Conservation (phyloP, 306 rosid genomes). For the Ammopiptanthus mongolicus region DNA sequence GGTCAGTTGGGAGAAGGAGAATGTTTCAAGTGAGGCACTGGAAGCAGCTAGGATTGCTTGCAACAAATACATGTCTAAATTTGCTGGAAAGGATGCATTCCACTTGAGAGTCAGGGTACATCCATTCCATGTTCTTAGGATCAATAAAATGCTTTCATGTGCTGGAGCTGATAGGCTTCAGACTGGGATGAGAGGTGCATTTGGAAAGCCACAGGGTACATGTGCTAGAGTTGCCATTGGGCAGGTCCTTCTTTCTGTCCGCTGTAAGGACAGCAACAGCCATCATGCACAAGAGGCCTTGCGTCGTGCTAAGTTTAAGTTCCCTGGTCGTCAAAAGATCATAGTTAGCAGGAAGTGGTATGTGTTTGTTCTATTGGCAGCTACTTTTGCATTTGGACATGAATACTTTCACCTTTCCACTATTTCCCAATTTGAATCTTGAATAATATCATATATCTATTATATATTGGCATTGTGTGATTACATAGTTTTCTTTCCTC, state of each 20-base stretch:
- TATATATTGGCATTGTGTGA: background rate
- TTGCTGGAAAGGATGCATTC: conserved; percentile 80
- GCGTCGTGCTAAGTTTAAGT: conserved; percentile 80
- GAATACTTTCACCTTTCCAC: background rate
- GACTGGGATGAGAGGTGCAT: conserved; percentile 91
- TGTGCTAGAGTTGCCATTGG: conserved; percentile 78
- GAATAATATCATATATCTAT: background rate
- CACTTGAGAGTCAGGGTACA: conserved; percentile 87
- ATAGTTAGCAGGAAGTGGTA: conserved; percentile 80
- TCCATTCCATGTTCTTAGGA: conserved; percentile 84
- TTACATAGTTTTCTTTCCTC: background rate
- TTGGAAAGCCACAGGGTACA: conserved; percentile 63
- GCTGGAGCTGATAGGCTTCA: conserved; percentile 78
- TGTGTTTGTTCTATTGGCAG: background rate
- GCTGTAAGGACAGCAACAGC: conserved; percentile 74
- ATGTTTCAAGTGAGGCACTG: conserved; percentile 74
- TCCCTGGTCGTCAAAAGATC: conserved; percentile 82
- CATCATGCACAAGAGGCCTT: conserved; percentile 82
- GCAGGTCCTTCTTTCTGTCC: conserved; percentile 75
- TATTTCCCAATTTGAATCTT: background rate
- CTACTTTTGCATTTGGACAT: background rate
- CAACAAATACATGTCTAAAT: conserved; percentile 81
- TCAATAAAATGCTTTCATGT: conserved; percentile 75
- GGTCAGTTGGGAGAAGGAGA: conserved; percentile 88
- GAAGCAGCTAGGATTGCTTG: conserved; percentile 88